Conservation (phyloP, 345 rosid genomes). For the Populus alba region DNA sequence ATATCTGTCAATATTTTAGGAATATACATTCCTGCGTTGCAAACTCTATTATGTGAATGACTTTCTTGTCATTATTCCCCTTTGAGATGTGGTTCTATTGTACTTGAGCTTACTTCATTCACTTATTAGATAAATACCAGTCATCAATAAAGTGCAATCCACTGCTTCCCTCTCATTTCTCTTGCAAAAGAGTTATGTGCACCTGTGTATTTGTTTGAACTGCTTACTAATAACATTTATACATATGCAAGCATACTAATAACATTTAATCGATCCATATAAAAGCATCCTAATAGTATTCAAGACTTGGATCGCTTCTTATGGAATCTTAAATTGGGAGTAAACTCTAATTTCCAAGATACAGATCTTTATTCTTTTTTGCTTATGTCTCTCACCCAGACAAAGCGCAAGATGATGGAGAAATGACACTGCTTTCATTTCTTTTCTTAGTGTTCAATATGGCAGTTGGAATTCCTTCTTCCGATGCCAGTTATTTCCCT, state of each 20-base stretch:
- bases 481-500: not conserved
- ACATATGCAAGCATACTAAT: not conserved
- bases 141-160: not conserved
- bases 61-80: not conserved
- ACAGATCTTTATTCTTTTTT: too few species aligned
- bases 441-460: not conserved
- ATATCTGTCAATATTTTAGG: not conserved
- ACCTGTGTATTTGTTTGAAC: not conserved
- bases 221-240: not conserved
- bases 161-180: not conserved
- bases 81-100: not conserved
- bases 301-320: not conserved
- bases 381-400: too few species aligned
- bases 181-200: not conserved
- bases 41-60: not conserved
- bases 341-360: not conserved
- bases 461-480: not conserved
- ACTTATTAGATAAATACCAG: not conserved
- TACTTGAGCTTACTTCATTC: not conserved
- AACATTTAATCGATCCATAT: not conserved
- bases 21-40: not conserved
- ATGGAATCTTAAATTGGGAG: not conserved
- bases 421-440: not conserved
- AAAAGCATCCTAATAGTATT: not conserved
- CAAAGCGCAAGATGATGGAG: too few species aligned